Percentiles rank a stretch among this genome's conserved stretches.
phyloP scores from a whole-genome alignment of 2,329 filamentous ascomycete species.

The Rhexocercosporidium sp. region DNA sequence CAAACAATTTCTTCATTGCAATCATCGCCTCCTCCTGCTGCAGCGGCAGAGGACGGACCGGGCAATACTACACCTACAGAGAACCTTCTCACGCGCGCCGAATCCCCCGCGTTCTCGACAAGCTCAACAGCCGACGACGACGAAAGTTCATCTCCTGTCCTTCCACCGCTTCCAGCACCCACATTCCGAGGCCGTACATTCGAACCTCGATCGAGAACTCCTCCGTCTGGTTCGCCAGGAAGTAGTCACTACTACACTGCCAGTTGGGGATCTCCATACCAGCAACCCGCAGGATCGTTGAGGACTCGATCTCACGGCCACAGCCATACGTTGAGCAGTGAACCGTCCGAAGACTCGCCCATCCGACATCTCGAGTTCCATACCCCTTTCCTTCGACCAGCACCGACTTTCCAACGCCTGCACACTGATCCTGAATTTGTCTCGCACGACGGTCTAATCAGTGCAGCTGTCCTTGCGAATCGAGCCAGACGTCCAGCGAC shows the following conservation, averaged over 20 bases:
- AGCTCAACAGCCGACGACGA: conserved; percentile 65
- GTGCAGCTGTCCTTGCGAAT: conserved; percentile 66
- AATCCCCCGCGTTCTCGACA: conserved; percentile 65
- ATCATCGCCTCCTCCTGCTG: conserved; percentile 61
- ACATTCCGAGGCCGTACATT: conserved; percentile 60
- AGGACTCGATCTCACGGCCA: conserved; percentile 41
- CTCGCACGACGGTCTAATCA: conserved; percentile 42
- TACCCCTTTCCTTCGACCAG: conserved; percentile 66
- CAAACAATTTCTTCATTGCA: conserved; percentile 44
- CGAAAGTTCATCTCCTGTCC: conserved; percentile 58
- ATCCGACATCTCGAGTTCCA: conserved; percentile 66
- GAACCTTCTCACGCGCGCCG: conserved; percentile 41
- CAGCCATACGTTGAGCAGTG: conserved; percentile 61
- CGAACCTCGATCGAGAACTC: conserved; percentile 55
- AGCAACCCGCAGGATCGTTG: conserved; percentile 61
- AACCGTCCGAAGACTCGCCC: conserved; percentile 63
- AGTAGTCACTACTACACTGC: conserved; percentile 66
- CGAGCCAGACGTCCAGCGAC: conserved; percentile 62
- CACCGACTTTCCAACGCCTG: conserved; percentile 49
- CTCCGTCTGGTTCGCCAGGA: conserved; percentile 42
- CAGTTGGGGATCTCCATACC: conserved; percentile 92
- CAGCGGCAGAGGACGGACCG: conserved; percentile 62
- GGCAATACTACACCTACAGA: conserved; percentile 17
- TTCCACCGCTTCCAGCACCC: conserved; percentile 65
- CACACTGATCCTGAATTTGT: conserved; percentile 46